A percentile compares a stretch with the other conserved stretches of the same genome.
Evolutionary conservation across 306 rosid species (phyloP).

Genomic region (Cyamopsis tetragonoloba): DNA sequence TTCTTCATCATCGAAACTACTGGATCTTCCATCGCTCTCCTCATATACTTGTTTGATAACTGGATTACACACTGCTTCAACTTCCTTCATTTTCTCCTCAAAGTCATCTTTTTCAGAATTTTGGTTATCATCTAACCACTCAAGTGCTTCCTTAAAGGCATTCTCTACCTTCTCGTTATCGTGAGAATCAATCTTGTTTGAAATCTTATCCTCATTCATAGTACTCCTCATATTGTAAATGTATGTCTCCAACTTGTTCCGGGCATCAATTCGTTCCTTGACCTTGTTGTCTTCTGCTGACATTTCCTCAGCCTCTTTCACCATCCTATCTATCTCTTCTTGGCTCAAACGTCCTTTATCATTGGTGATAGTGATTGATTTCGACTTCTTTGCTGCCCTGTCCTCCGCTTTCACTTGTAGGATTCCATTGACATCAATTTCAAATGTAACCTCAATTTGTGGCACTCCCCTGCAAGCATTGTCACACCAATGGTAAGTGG

Average conservation of each 20-base stretch:
- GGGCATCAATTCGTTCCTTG: conserved; percentile 43
- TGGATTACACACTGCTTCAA: conserved; percentile 45
- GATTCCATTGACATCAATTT: conserved; percentile 56
- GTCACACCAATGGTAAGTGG: background rate
- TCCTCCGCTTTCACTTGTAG: conserved; percentile 62
- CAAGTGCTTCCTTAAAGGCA: conserved; percentile 38
- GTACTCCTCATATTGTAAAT: too few relatives aligned
- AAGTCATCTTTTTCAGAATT: conserved; percentile 42
- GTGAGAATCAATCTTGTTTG: conserved; percentile 41
- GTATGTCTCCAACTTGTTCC: conserved; percentile 57
- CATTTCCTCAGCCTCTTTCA: conserved; percentile 56
- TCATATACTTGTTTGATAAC: conserved; percentile 36
- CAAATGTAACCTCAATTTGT: conserved; percentile 62
- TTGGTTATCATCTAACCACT: conserved; percentile 50
- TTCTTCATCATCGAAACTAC: conserved; percentile 35
- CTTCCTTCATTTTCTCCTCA: conserved; percentile 47
- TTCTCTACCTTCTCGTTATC: conserved; percentile 49
- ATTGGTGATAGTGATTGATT: conserved; percentile 50
- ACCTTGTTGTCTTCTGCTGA: conserved; percentile 50
- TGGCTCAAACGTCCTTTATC: conserved; percentile 64
- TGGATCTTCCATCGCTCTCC: conserved; percentile 37
- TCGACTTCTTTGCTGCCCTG: conserved; percentile 46
- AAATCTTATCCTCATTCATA: too few relatives aligned
- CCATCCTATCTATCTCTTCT: too few relatives aligned
- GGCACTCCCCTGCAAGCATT: conserved; percentile 53